Base-by-base conservation (phyloP, 768 basidiomycete species). In the Suillus spraguei region DNA sequence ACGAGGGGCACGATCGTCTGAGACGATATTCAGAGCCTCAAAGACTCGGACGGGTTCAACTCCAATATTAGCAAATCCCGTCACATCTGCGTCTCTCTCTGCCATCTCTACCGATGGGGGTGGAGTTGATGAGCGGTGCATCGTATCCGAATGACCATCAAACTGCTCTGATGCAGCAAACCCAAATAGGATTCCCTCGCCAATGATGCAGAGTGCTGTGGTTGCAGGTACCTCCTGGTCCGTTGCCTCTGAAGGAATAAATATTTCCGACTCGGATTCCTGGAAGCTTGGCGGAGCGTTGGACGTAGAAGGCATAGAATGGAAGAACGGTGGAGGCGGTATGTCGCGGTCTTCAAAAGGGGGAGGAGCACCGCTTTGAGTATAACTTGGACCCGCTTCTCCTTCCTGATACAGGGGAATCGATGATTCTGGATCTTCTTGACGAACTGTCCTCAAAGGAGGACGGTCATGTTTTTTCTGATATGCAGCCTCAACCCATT, bases 391-490 rank as follows among this genome's bases (percentile, higher is more conserved):
- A 13, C 92, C 92, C 3, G 91, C 89, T 71, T 87, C 86, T 64
- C 86, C 85, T 69, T 85, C 86, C 17, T 87, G 85, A 71, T 91
- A 92, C 69, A 82, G 81, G 49, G 90, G 91, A 11, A 83, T 85
- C 3, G 79, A 79, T 39, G 77, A 68, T 41, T 92, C 91, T 17
- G 66, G 64, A 59, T 94, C 93, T 61, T 92, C 91, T 42, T 83
- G 77, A 60, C 93, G 80, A 42, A 87, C 82, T 0, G 93, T 95
- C 69, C 80, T 85, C 4, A 81, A 73, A 2, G 93, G 93, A 8
- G 93, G 93, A 3, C 84, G 83, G 69, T 95, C 93, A 68, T 94
- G 92, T 72, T 95, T 95, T 81, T 95, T 95, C 69, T 85, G 87
- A 74, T 95, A 95, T 8, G 90, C 91, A 36, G 81, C 82, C 65